phyloP scores from a whole-genome alignment of 441 rosid species.

The Metrosideros polymorpha region DNA sequence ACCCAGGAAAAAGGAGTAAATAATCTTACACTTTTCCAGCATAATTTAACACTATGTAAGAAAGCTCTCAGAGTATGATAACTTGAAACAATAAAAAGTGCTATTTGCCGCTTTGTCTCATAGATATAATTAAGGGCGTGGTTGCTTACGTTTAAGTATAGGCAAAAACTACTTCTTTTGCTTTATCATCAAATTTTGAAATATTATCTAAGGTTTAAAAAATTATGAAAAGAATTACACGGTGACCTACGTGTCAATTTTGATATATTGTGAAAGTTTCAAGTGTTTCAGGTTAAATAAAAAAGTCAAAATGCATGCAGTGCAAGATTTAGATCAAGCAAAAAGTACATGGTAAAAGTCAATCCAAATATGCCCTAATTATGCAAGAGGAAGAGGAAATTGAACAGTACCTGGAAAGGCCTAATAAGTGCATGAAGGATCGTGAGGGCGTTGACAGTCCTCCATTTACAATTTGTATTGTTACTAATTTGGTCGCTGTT shows the following conservation, averaged over 20 bases:
- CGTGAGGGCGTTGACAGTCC: slow-evolving; percentile 47
- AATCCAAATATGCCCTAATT: neutral
- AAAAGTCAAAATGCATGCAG: neutral
- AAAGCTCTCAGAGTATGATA: neutral
- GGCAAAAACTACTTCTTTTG: neutral
- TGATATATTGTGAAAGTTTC: neutral
- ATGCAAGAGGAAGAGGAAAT: neutral
- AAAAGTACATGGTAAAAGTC: neutral
- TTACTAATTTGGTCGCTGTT: slow-evolving; percentile 38
- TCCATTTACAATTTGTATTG: slow-evolving; percentile 31
- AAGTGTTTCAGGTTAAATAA: neutral
- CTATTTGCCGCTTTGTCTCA: neutral
- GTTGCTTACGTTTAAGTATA: neutral
- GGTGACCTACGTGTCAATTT: neutral
- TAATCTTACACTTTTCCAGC: neutral
- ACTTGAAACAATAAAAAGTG: neutral
- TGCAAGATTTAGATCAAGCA: neutral
- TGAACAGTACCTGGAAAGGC: slow-evolving; percentile 65
- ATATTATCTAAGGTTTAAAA: neutral
- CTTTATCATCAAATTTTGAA: neutral
- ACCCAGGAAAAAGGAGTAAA: neutral
- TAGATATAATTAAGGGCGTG: neutral
- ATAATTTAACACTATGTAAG: neutral
- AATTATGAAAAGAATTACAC: neutral
- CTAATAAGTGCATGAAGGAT: slow-evolving; percentile 53